Evolutionary conservation across 2,329 filamentous ascomycete genomes (phyloP).

Genomic region (Arthrobotrys sphaeroides): DNA sequence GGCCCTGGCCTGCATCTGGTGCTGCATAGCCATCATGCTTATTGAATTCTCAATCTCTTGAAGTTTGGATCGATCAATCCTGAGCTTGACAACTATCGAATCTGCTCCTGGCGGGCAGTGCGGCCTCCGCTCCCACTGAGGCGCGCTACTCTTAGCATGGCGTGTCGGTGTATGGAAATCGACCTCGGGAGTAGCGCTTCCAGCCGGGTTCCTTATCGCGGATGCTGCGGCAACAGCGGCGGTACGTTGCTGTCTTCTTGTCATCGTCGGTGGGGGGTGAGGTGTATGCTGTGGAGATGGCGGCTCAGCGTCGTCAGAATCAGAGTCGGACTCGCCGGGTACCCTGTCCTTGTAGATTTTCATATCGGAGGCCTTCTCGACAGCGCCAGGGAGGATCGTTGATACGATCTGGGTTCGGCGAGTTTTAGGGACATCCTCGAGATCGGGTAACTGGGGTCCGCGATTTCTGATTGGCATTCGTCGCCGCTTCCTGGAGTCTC

Average conservation of each 20-base stretch:
- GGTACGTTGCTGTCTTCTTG: slow-evolving; percentile 56
- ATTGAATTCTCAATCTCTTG: slow-evolving; percentile 71
- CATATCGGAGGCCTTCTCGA: slow-evolving; percentile 57
- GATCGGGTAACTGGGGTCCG: slow-evolving; percentile 90
- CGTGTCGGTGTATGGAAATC: slow-evolving; percentile 41
- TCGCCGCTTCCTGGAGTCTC: slow-evolving; percentile 90
- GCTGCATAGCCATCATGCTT: slow-evolving; percentile 60
- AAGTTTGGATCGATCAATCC: slow-evolving; percentile 76
- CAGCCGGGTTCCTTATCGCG: slow-evolving; percentile 69
- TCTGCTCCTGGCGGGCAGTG: slow-evolving; percentile 59
- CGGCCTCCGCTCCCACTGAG: slow-evolving; percentile 51
- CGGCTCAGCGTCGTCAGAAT: slow-evolving; percentile 76
- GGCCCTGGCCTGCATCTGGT: slow-evolving; percentile 14
- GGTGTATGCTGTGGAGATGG: slow-evolving; percentile 56
- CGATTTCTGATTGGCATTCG: slow-evolving; percentile 94
- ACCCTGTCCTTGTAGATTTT: slow-evolving; percentile 64
- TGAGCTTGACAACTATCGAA: slow-evolving; percentile 78
- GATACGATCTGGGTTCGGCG: slow-evolving; percentile 93
- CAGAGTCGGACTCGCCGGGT: slow-evolving; percentile 90
- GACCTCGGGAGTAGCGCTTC: slow-evolving; percentile 87
- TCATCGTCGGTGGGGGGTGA: slow-evolving; percentile 56
- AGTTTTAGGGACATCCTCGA: slow-evolving; percentile 92
- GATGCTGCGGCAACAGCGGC: slow-evolving; percentile 71
- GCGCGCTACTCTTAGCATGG: slow-evolving; percentile 12
- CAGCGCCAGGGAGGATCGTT: slow-evolving; percentile 88